Percentiles rank a stretch among this genome's conserved stretches.
phyloP scores from a whole-genome alignment of 345 rosid species.

The Camelina laxa region DNA sequence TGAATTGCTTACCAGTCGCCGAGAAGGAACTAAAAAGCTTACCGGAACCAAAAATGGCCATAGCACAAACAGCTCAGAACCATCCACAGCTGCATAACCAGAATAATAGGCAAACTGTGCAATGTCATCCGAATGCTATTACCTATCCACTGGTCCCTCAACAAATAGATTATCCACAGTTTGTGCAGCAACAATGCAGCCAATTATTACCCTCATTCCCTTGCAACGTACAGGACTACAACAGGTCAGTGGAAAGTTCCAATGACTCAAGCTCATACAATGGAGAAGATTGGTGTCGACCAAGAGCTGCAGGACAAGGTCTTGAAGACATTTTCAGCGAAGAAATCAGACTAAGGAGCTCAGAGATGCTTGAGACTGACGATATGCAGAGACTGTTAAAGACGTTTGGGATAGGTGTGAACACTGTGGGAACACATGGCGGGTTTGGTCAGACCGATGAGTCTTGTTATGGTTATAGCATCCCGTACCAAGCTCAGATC shows the following conservation, averaged over 20 bases:
- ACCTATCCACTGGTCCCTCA: constrained; percentile 54
- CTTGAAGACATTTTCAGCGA: constrained; percentile 68
- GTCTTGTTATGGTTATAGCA: constrained; percentile 58
- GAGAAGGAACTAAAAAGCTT: constrained; percentile 50
- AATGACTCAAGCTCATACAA: constrained; percentile 45
- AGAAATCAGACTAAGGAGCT: constrained; percentile 77
- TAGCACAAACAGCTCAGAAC: constrained; percentile 23
- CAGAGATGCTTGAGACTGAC: constrained; percentile 83
- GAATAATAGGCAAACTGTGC: constrained; percentile 49
- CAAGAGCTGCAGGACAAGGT: constrained; percentile 28
- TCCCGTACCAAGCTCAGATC: constrained; percentile 57
- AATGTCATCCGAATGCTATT: constrained; percentile 46
- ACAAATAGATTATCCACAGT: constrained; percentile 62
- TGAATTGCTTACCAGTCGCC: constrained; percentile 55
- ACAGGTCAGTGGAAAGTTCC: constrained; percentile 57
- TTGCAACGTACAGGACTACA: constrained; percentile 49
- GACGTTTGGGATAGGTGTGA: constrained; percentile 61
- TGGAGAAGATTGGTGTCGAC: constrained; percentile 19
- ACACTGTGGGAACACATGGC: constrained; percentile 44
- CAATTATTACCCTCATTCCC: constrained; percentile 48
- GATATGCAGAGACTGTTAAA: constrained; percentile 90
- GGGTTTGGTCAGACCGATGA: constrained; percentile 62
- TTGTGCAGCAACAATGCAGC: constrained; percentile 50
- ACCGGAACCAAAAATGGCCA: constrained; percentile 29
- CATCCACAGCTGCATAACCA: constrained; percentile 35